A percentile compares a stretch with the other conserved stretches of the same genome.
phyloP scores from a whole-genome alignment of 164 flowering plant genomes.

The Magnolia officinalis region DNA sequence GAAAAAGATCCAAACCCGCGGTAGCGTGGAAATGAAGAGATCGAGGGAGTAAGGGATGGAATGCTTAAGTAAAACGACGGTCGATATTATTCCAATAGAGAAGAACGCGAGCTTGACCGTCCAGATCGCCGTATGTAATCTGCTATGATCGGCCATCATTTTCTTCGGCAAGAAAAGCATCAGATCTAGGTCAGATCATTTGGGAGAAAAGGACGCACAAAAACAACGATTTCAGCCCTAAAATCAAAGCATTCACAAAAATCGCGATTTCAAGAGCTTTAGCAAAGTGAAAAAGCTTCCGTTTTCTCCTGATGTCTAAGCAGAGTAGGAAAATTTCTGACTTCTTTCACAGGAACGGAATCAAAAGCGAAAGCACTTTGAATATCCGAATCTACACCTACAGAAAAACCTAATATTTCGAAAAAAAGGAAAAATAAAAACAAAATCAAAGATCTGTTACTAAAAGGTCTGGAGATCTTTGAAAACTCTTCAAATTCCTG shows the following conservation, averaged over 20 bases:
- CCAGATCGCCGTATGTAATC: conserved; percentile 21
- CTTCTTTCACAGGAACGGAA: neutral
- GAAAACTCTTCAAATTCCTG: too few species aligned
- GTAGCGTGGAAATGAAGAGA: conserved; percentile 21
- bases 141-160: conserved; percentile 13
- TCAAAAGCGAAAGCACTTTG: neutral
- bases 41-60: conserved; percentile 20
- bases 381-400: neutral
- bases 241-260: neutral
- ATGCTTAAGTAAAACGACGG: conserved; percentile 16
- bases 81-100: conserved; percentile 19
- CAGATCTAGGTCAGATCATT: too few species aligned
- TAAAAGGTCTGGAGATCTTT: too few species aligned
- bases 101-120: conserved; percentile 15
- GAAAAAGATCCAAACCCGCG: conserved; percentile 37
- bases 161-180: neutral
- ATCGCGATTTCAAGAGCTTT: too few species aligned
- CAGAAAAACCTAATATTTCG: too few species aligned
- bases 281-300: neutral
- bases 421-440: too few species aligned
- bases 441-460: too few species aligned
- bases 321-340: neutral
- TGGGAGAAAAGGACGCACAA: neutral
- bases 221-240: neutral
- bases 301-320: neutral